Conservation (phyloP, 345 rosid species). For the Corymbia maculata region DNA sequence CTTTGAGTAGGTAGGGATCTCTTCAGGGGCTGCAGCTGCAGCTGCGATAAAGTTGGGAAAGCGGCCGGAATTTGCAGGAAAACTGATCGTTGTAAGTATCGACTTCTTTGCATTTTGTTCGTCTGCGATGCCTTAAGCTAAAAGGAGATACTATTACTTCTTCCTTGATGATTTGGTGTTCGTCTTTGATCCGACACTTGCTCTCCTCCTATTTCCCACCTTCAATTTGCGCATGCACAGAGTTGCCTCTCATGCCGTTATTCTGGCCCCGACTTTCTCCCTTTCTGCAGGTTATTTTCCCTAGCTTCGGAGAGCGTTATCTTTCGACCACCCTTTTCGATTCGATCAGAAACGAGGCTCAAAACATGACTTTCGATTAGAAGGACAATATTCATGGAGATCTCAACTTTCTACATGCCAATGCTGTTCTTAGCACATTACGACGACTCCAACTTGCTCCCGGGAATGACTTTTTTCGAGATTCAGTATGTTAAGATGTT, state of each 20-base stretch:
- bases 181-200: background rate
- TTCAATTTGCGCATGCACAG: background rate
- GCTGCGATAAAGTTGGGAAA: conserved; percentile 41
- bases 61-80: conserved; percentile 44
- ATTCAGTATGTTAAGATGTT: background rate
- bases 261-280: background rate
- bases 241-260: background rate
- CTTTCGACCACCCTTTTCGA: conserved; percentile 50
- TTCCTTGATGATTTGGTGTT: background rate
- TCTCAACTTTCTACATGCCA: background rate
- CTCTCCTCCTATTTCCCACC: background rate
- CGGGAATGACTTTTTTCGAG: background rate
- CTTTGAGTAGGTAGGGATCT: conserved; percentile 35
- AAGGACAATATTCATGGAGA: background rate
- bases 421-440: background rate
- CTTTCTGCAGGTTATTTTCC: conserved; percentile 43
- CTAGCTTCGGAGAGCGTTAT: conserved; percentile 72
- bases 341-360: conserved; percentile 44
- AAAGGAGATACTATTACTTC: background rate
- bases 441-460: background rate
- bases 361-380: conserved; percentile 40
- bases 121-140: background rate
- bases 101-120: background rate
- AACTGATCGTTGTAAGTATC: conserved; percentile 41
- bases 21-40: conserved; percentile 49